These are phyloP conservation scores for Camelina laxa DNA, from an alignment of 345 rosid genomes.

Conservation along the genomic window DNA sequence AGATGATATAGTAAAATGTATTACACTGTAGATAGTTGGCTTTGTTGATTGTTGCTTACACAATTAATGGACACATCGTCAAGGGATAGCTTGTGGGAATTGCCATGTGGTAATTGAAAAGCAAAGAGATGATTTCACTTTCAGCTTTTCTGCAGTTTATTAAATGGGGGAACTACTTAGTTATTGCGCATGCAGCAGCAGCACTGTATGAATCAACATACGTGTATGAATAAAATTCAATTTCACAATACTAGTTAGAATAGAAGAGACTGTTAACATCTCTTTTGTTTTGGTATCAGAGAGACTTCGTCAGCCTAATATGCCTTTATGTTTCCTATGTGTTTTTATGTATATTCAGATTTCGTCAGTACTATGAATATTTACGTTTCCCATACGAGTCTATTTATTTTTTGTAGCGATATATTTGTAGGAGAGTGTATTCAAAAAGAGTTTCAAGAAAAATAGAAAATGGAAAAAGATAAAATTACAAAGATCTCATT, in stretches of 20 bases:
- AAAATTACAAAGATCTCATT: neutral
- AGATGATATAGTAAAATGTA: neutral
- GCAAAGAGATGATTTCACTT: neutral
- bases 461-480: neutral
- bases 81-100: neutral
- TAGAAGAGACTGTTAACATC: neutral
- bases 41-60: neutral
- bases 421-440: neutral
- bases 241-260: neutral
- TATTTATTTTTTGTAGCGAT: too few species aligned
- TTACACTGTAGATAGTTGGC: neutral
- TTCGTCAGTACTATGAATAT: neutral
- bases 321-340: neutral
- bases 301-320: neutral
- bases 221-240: too few species aligned
- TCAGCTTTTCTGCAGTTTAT: neutral
- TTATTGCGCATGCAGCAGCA: constrained; percentile 12
- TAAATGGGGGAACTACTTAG: neutral
- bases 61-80: constrained; percentile 4
- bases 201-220: neutral
- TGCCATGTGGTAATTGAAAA: constrained; percentile 13
- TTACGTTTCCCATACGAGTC: neutral
- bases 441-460: neutral
- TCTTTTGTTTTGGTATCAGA: too few species aligned
- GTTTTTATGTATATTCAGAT: neutral